These are phyloP conservation scores for Pyrus hybrid DNA, from an alignment of 331 rosid genomes.

Conservation along the genomic window DNA sequence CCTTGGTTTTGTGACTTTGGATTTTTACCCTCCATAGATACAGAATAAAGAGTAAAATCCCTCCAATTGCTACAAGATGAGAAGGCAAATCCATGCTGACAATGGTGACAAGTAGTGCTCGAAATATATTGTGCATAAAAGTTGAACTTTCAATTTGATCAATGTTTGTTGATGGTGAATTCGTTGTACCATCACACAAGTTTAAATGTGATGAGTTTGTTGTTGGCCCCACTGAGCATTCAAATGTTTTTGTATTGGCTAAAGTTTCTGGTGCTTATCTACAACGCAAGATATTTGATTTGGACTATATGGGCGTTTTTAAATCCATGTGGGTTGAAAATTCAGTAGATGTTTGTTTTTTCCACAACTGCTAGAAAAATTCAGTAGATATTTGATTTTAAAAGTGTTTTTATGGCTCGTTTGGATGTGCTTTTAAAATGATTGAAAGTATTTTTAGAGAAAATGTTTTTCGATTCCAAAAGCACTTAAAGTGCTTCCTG, in stretches of 20 bases:
- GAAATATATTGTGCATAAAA: not conserved
- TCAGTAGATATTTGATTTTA: no score
- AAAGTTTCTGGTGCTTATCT: no score
- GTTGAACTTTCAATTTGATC: not conserved
- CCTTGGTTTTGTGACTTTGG: conserved; percentile 3
- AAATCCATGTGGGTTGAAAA: not conserved
- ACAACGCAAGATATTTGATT: not conserved
- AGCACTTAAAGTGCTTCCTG: no score
- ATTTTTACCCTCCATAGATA: conserved; percentile 21
- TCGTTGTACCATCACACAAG: not conserved
- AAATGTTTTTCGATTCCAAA: no score
- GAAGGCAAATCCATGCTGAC: conserved; percentile 17
- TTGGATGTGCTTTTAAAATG: no score
- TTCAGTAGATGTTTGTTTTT: not conserved
- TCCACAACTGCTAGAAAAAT: conserved; percentile 18
- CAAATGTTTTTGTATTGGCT: no score
- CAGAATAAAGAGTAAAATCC: conserved; percentile 1
- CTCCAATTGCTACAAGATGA: conserved; percentile 1
- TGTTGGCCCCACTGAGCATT: not conserved
- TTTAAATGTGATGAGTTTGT: not conserved
- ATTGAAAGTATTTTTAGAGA: no score
- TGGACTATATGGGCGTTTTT: not conserved
- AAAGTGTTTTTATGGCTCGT: no score
- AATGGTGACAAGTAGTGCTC: not conserved
- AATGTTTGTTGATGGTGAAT: not conserved